A percentile compares a stretch with the other conserved stretches of the same genome.
These are phyloP conservation scores for Malassezia yamatoensis DNA, from an alignment of 1,284 basidiomycete genomes.

Conservation along the genomic window DNA sequence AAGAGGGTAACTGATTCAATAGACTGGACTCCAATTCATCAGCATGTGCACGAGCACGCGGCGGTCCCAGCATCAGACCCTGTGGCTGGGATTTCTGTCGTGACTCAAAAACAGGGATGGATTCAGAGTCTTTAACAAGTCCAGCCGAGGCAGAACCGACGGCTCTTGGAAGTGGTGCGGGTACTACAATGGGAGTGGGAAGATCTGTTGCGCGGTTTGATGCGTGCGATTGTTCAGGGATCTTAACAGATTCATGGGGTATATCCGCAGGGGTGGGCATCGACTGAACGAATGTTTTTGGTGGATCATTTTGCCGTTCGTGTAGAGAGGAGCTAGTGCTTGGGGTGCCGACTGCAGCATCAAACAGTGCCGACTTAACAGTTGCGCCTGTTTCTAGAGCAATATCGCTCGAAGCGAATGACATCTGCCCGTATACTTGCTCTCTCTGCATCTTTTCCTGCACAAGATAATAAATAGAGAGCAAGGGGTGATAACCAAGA, in stretches of 20 bases:
- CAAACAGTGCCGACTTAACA: constrained; percentile 17
- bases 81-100: constrained; percentile 41
- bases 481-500: constrained; percentile 80
- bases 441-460: constrained; percentile 90
- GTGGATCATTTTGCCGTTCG: neutral
- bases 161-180: constrained; percentile 12
- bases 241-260: constrained; percentile 37
- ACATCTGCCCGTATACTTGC: constrained; percentile 78
- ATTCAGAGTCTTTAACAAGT: constrained; percentile 15
- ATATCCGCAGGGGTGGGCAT: constrained; percentile 47
- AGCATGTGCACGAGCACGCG: constrained; percentile 36
- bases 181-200: constrained; percentile 12
- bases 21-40: constrained; percentile 34
- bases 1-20: neutral
- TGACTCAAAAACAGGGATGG: constrained; percentile 46
- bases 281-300: neutral
- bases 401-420: constrained; percentile 84
- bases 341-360: constrained; percentile 1
- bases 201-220: constrained; percentile 31
- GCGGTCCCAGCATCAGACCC: constrained; percentile 40
- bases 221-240: constrained; percentile 38
- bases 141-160: constrained; percentile 17
- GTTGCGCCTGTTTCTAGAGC: constrained; percentile 42
- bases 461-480: constrained; percentile 93
- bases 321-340: constrained; percentile 5